phyloP scores from a whole-genome alignment of 768 basidiomycete species.

The Suillus subluteus region DNA sequence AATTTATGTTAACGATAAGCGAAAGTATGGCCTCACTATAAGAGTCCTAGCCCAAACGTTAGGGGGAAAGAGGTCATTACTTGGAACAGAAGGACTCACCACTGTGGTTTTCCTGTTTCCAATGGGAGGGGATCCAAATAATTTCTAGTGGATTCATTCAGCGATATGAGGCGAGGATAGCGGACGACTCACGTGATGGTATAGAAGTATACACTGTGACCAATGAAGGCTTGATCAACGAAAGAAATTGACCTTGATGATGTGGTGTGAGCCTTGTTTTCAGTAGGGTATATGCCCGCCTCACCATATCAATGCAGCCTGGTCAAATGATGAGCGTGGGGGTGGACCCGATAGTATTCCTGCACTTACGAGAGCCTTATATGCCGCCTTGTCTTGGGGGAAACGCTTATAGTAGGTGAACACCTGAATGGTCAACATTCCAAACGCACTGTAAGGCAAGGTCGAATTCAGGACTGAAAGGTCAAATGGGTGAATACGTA shows the following conservation, averaged over 20 bases:
- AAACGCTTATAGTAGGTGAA: slow-evolving; percentile 59
- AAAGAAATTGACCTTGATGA: slow-evolving; percentile 37
- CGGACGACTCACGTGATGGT: slow-evolving; percentile 48
- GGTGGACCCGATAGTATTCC: background rate
- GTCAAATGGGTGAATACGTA: slow-evolving; percentile 18
- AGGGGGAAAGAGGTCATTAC: slow-evolving; percentile 18
- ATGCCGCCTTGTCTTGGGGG: slow-evolving; percentile 52
- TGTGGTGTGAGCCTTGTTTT: background rate
- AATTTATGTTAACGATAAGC: slow-evolving; percentile 16
- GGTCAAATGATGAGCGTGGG: background rate
- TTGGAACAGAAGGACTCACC: slow-evolving; percentile 38
- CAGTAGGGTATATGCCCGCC: slow-evolving; percentile 5
- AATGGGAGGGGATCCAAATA: slow-evolving; percentile 42
- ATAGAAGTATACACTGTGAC: slow-evolving; percentile 57
- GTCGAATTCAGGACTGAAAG: background rate
- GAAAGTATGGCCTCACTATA: slow-evolving; percentile 39
- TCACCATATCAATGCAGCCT: slow-evolving; percentile 41
- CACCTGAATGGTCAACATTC: slow-evolving; percentile 56
- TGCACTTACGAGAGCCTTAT: slow-evolving; percentile 54
- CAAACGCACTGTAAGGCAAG: slow-evolving; percentile 48
- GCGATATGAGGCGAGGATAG: background rate
- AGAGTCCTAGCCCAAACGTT: slow-evolving; percentile 46
- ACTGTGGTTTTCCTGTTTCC: slow-evolving; percentile 41
- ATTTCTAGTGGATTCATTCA: slow-evolving; percentile 35
- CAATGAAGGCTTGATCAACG: slow-evolving; percentile 54